Evolutionary conservation across 768 basidiomycete genomes (phyloP).

Genomic region (Lentinula boryana): DNA sequence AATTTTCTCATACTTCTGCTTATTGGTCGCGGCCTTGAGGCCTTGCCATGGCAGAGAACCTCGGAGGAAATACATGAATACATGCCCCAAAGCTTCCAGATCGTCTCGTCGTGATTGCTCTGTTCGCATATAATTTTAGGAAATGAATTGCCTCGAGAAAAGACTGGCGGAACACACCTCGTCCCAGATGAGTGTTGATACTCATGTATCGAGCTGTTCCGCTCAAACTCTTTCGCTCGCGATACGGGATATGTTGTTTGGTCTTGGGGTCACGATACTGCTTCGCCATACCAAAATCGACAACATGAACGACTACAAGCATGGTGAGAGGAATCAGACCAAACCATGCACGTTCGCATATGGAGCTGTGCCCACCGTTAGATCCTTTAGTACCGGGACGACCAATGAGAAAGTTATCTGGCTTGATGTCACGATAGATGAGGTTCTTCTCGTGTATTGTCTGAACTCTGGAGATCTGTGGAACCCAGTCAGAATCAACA

Average conservation of each 20-base stretch:
- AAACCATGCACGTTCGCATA: not conserved
- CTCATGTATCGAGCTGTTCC: conserved; percentile 99
- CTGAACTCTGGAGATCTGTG: conserved; percentile 87
- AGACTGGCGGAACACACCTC: conserved; percentile 52
- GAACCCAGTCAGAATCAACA: conserved; percentile 3
- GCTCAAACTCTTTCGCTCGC: conserved; percentile 94
- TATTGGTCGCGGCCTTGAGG: conserved; percentile 98
- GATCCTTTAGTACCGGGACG: conserved; percentile 87
- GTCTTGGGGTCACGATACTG: conserved; percentile 99
- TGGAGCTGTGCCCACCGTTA: conserved; percentile 48
- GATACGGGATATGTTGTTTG: conserved; percentile 98
- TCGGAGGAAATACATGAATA: conserved; percentile 99
- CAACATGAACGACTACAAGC: conserved; percentile 74
- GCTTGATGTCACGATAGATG: conserved; percentile 99
- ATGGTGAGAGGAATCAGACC: conserved; percentile 1
- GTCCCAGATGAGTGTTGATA: conserved; percentile 97
- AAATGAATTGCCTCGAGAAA: not conserved
- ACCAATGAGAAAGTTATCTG: conserved; percentile 98
- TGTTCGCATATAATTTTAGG: conserved; percentile 19
- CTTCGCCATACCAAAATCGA: conserved; percentile 99
- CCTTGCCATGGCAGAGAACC: conserved; percentile 99
- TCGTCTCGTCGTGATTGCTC: conserved; percentile 95
- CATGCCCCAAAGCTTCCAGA: conserved; percentile 97
- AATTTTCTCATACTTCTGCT: conserved; percentile 99
- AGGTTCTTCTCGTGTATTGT: conserved; percentile 99